A percentile compares a stretch with the other conserved stretches of the same genome.
These are phyloP conservation scores for Brassica rapa DNA, from an alignment of 345 rosid genomes.

Conservation along the genomic window DNA sequence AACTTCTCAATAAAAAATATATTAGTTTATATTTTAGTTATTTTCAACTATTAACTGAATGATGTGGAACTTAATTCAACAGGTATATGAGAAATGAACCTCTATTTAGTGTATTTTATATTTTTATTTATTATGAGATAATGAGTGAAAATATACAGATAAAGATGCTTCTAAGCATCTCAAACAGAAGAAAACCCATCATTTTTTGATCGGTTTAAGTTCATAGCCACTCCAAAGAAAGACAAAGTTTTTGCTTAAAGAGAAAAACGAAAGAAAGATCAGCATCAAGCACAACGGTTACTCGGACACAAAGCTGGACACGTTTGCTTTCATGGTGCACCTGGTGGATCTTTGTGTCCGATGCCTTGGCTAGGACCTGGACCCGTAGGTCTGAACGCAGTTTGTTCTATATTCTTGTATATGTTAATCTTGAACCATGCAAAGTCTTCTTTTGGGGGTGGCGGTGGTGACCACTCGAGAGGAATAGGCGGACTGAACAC, in stretches of 20 bases:
- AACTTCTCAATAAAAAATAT: neutral
- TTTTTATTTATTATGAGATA: neutral
- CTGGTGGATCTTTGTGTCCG: conserved; percentile 37
- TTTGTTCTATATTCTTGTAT: conserved; percentile 40
- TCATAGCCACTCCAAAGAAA: neutral
- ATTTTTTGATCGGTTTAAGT: neutral
- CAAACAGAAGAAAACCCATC: neutral
- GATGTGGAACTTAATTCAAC: neutral
- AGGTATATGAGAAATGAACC: neutral
- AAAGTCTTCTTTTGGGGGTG: conserved; percentile 20
- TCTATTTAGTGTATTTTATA: neutral
- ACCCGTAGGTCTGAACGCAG: conserved; percentile 36
- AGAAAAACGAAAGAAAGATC: conserved; percentile 6
- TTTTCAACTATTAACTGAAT: neutral
- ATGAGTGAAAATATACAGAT: neutral
- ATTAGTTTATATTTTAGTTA: neutral
- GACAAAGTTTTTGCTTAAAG: neutral
- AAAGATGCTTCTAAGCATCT: neutral
- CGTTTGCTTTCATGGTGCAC: conserved; percentile 15
- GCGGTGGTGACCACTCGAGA: conserved; percentile 20
- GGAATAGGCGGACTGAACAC: conserved; percentile 16
- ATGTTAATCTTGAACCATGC: conserved; percentile 31
- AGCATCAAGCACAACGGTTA: conserved; percentile 10
- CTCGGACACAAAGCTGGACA: neutral
- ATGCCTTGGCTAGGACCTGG: conserved; percentile 43